These are phyloP conservation scores for Hortiboletus campestris DNA, from an alignment of 768 basidiomycete species.

Conservation along the genomic window DNA sequence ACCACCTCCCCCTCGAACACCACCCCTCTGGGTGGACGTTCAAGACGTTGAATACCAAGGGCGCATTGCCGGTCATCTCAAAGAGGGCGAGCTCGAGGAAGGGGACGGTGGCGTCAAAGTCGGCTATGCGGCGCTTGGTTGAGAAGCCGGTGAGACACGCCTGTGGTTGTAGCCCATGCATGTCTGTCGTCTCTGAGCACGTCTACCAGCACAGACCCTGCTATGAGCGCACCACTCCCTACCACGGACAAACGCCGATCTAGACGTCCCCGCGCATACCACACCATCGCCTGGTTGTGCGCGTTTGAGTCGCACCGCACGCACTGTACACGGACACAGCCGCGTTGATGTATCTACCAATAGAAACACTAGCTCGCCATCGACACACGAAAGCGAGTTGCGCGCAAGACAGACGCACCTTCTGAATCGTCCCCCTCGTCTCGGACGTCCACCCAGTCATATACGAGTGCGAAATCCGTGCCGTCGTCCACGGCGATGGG, in stretches of 20 bases:
- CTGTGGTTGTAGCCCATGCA: too few relatives aligned
- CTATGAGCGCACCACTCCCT: conserved; percentile 64
- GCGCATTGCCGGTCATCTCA: conserved; percentile 69
- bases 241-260: too few relatives aligned
- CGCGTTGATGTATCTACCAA: conserved; percentile 79
- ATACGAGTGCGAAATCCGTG: conserved; percentile 83
- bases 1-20: conserved; percentile 69
- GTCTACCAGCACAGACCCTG: conserved; percentile 59
- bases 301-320: too few relatives aligned
- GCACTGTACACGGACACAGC: conserved; percentile 86
- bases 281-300: too few relatives aligned
- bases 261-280: too few relatives aligned
- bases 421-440: conserved; percentile 97
- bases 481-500: conserved; percentile 48
- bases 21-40: too few relatives aligned
- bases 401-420: conserved; percentile 49
- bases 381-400: neutral
- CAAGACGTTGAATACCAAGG: too few relatives aligned
- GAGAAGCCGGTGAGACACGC: conserved; percentile 66
- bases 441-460: conserved; percentile 86
- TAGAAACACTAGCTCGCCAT: neutral
- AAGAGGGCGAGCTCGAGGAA: conserved; percentile 70
- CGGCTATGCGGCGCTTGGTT: conserved; percentile 93
- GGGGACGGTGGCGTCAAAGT: conserved; percentile 95
- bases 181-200: conserved; percentile 22